A percentile compares a stretch with the other conserved stretches of the same genome.
Conservation (phyloP, 176 grass and related monocot genomes). For the Dendrocalamus sinicus region DNA sequence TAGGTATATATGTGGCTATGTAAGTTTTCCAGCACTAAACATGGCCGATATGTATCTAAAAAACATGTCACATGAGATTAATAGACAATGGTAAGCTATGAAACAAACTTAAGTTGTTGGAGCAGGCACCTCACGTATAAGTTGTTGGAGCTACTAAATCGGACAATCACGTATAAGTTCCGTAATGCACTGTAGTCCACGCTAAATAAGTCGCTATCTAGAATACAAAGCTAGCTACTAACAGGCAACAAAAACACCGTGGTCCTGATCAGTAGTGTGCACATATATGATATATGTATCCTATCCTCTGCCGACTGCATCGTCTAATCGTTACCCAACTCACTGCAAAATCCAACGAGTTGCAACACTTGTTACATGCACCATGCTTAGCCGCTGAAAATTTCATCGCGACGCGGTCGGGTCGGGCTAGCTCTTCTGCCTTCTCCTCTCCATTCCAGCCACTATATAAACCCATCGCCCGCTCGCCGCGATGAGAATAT, state of each 20-base stretch:
- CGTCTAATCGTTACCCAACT: neutral
- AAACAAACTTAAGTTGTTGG: neutral
- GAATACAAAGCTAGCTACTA: neutral
- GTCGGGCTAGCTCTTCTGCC: neutral
- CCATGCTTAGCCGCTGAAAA: neutral
- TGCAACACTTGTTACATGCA: neutral
- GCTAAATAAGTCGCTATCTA: neutral
- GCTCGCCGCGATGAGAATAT: constrained; percentile 5
- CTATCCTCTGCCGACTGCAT: neutral
- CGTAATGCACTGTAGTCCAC: neutral
- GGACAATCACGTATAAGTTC: neutral
- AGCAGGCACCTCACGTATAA: too few relatives aligned
- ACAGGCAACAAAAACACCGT: neutral
- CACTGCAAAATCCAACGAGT: neutral
- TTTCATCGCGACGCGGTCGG: neutral
- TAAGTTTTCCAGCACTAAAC: neutral
- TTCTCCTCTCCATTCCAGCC: neutral
- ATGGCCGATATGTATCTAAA: neutral
- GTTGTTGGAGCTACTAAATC: too few relatives aligned
- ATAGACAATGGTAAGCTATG: neutral
- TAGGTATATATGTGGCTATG: neutral
- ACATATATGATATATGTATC: neutral
- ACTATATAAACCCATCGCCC: neutral
- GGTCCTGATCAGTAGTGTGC: neutral
- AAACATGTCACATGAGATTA: neutral